Conservation (phyloP, 306 rosid species). For the Biancaea sappan region DNA sequence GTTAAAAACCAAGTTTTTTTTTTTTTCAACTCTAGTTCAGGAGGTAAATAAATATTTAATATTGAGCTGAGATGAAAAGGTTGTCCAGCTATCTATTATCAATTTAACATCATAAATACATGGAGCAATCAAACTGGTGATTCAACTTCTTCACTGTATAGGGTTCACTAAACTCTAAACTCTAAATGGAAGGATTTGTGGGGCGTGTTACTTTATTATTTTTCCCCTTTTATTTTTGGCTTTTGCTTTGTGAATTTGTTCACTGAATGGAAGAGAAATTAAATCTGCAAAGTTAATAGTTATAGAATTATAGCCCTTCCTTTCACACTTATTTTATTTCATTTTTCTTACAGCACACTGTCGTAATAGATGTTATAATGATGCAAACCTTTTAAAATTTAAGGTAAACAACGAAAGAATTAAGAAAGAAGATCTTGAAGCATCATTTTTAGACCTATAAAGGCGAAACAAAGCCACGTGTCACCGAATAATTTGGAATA, state of each 20-base stretch:
- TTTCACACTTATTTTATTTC: neutral
- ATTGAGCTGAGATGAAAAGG: too few relatives aligned
- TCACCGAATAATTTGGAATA: constrained; percentile 13
- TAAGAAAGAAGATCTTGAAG: neutral
- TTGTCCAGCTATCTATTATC: neutral
- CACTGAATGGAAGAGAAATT: neutral
- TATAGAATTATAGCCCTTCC: neutral
- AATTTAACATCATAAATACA: neutral
- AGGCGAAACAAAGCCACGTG: neutral
- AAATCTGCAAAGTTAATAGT: neutral
- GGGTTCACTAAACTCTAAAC: too few relatives aligned
- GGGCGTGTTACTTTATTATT: too few relatives aligned
- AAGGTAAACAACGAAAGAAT: neutral
- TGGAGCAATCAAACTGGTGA: neutral
- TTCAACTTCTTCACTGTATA: neutral
- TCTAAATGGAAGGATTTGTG: neutral
- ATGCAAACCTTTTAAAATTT: neutral
- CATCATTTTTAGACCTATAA: neutral
- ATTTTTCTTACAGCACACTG: neutral
- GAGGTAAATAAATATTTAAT: too few relatives aligned
- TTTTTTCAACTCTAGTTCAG: neutral
- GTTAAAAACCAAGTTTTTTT: neutral
- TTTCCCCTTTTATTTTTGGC: too few relatives aligned
- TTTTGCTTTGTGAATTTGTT: neutral
- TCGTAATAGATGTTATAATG: neutral